Conservation (phyloP, 306 rosid genomes). For the Rubus parviflorus region DNA sequence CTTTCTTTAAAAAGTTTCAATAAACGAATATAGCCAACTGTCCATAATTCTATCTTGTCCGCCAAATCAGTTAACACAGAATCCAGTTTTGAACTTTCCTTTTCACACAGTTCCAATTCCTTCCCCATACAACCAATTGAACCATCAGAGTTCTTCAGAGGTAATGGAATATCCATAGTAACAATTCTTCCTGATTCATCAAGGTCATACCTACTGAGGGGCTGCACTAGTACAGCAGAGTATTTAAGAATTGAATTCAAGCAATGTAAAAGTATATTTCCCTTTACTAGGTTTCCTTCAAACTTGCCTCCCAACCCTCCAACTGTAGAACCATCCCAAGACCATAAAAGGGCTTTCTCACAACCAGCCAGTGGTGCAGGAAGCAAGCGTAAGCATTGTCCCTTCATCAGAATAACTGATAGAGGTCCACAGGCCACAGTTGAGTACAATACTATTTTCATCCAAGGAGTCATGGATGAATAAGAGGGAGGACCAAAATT, state of each 20-base stretch:
- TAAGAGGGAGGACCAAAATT: conserved; percentile 97
- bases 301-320: conserved; percentile 89
- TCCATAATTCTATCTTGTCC: conserved; percentile 63
- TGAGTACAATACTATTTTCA: conserved; percentile 89
- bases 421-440: conserved; percentile 78
- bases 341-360: conserved; percentile 93
- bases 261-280: conserved; percentile 83
- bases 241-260: conserved; percentile 77
- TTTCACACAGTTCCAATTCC: conserved; percentile 64
- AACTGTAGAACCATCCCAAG: conserved; percentile 85
- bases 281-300: conserved; percentile 82
- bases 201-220: conserved; percentile 77
- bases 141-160: conserved; percentile 82
- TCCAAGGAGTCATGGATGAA: conserved; percentile 97
- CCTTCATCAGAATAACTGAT: conserved; percentile 90
- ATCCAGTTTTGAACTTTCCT: conserved; percentile 61
- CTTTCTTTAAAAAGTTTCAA: conserved; percentile 67
- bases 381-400: conserved; percentile 86
- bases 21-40: conserved; percentile 86
- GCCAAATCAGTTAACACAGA: conserved; percentile 61
- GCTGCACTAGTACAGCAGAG: conserved; percentile 91
- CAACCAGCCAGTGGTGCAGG: conserved; percentile 96
- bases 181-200: conserved; percentile 58
- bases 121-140: conserved; percentile 57
- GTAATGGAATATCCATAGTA: conserved; percentile 90